Evolutionary conservation across 805 yeast species (phyloP).

Genomic region (Grigorovia yakushimaensis): DNA sequence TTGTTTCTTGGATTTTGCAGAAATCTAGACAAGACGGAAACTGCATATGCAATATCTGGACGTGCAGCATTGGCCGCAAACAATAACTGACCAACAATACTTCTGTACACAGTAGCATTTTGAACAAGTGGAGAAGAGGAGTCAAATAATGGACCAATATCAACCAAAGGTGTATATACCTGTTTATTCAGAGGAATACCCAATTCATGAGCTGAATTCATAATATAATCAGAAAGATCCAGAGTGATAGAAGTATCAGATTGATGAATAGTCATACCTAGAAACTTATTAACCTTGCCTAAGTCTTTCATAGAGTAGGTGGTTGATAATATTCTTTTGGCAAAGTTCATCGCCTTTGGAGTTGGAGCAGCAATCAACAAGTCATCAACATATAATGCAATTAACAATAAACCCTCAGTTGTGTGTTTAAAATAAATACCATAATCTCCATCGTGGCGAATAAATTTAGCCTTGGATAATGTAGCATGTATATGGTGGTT

Average conservation of each 20-base stretch:
- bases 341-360: too few relatives aligned
- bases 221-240: constrained; percentile 2
- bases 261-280: constrained; percentile 6
- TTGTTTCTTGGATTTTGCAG: constrained; percentile 4
- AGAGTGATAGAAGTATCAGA: background rate
- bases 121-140: background rate
- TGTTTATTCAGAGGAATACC: background rate
- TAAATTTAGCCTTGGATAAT: constrained; percentile 18
- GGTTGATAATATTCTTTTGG: background rate
- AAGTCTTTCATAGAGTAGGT: constrained; percentile 5
- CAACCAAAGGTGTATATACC: background rate
- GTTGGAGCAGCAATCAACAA: constrained; percentile 3
- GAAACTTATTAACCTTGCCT: constrained; percentile 3
- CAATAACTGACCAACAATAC: constrained; percentile 4
- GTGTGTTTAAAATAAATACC: constrained; percentile 1
- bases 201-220: background rate
- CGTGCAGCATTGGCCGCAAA: constrained; percentile 8
- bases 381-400: constrained; percentile 7
- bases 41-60: constrained; percentile 8
- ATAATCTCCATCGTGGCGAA: constrained; percentile 2
- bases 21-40: constrained; percentile 5
- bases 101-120: constrained; percentile 2
- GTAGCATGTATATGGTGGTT: constrained; percentile 22
- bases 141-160: background rate
- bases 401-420: background rate